Percentiles rank a stretch among this genome's conserved stretches.
phyloP scores from a whole-genome alignment of 306 rosid genomes.

The Quercus rubra region DNA sequence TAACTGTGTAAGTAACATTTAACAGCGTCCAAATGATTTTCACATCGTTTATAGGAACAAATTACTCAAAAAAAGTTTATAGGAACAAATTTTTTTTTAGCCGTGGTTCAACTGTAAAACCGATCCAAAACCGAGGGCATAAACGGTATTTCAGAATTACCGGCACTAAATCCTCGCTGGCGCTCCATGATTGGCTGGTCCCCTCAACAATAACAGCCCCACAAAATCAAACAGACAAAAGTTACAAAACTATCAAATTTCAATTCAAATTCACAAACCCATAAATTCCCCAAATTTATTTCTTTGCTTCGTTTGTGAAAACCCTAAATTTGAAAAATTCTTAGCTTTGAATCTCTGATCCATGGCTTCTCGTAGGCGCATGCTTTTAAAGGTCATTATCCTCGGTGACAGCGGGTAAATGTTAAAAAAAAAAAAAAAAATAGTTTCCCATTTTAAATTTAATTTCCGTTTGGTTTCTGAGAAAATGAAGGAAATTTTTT shows the following conservation, averaged over 20 bases:
- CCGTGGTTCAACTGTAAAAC: background rate
- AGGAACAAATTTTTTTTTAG: background rate
- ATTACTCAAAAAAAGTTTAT: too few species aligned
- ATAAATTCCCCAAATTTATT: constrained; percentile 2
- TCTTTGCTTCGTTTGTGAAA: background rate
- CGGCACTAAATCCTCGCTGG: background rate
- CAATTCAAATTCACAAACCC: constrained; percentile 6
- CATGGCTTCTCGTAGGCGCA: constrained; percentile 98
- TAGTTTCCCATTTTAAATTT: background rate
- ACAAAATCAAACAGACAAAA: background rate
- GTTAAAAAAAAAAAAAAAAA: background rate
- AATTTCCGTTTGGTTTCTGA: constrained; percentile 19
- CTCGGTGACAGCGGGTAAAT: constrained; percentile 97
- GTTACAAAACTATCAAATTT: background rate
- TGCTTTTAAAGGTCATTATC: constrained; percentile 96
- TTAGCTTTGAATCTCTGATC: constrained; percentile 17
- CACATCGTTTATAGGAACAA: too few species aligned
- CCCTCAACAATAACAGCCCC: background rate
- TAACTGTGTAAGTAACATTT: too few species aligned
- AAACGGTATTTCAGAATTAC: background rate
- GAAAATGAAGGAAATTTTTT: background rate
- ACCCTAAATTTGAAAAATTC: background rate
- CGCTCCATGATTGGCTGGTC: constrained; percentile 8
- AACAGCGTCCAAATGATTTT: too few species aligned
- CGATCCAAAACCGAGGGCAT: background rate